Percentiles rank a stretch among this genome's conserved stretches.
phyloP scores from a whole-genome alignment of 768 basidiomycete species.

The Chalciporus piperatus region DNA sequence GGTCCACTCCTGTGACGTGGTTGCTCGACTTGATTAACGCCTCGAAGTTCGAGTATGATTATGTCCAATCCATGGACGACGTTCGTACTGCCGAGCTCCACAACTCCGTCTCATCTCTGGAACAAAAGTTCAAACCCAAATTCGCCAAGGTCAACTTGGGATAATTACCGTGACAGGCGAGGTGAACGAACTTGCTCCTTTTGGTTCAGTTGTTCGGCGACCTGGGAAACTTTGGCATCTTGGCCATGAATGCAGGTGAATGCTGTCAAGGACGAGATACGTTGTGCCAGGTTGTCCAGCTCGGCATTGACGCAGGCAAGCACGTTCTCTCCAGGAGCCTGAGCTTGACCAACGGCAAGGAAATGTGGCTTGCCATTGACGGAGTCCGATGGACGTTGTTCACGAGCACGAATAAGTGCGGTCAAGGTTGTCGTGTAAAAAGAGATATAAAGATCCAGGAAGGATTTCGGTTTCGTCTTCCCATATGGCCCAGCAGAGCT shows the following conservation, averaged over 20 bases:
- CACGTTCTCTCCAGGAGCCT: neutral
- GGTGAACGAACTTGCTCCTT: too few species aligned
- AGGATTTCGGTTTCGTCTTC: too few species aligned
- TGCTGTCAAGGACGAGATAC: neutral
- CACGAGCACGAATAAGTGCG: slow-evolving; percentile 10
- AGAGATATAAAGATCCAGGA: too few species aligned
- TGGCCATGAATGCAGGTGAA: neutral
- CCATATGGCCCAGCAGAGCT: too few species aligned
- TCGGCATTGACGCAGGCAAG: neutral
- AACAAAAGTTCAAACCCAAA: neutral
- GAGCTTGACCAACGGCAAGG: neutral
- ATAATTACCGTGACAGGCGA: too few species aligned
- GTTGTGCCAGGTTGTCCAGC: neutral
- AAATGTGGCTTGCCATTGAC: neutral
- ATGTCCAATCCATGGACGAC: neutral
- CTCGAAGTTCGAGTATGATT: neutral
- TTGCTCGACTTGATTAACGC: neutral
- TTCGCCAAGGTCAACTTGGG: neutral
- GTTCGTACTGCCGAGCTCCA: neutral
- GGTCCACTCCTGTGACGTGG: neutral
- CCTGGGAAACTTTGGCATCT: too few species aligned
- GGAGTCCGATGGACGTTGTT: neutral
- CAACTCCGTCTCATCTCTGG: neutral
- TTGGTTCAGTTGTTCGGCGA: too few species aligned
- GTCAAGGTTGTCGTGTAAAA: slow-evolving; percentile 6